Evolutionary conservation across 305 asterid species (phyloP).

Genomic region (Salvia sclarea): DNA sequence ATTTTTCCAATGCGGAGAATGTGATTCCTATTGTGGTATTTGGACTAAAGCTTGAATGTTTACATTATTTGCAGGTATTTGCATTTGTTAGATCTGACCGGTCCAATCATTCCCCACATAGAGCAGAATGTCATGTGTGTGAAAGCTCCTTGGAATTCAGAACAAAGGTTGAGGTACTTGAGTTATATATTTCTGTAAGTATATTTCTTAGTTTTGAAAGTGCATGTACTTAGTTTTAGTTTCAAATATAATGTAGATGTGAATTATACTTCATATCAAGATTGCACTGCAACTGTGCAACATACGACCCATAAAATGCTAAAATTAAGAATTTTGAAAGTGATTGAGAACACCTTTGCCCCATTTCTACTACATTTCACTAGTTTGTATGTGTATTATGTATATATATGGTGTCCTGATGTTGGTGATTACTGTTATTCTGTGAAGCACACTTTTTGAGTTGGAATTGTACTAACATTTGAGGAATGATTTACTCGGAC

Average conservation of each 20-base stretch:
- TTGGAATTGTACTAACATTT: not conserved
- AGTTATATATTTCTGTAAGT: not conserved
- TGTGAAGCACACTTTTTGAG: not conserved
- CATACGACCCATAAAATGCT: not conserved
- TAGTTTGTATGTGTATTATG: not conserved
- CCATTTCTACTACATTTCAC: not conserved
- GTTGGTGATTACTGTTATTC: not conserved
- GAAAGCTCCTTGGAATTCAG: constrained; percentile 91
- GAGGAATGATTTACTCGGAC: not conserved
- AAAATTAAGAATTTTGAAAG: not conserved
- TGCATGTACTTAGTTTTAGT: constrained; percentile 6
- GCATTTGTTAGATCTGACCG: constrained; percentile 78
- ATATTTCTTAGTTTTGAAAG: constrained; percentile 5
- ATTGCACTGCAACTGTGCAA: not conserved
- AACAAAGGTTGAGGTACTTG: constrained; percentile 76
- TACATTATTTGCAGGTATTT: constrained; percentile 65
- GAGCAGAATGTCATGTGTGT: constrained; percentile 90
- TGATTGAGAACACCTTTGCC: not conserved
- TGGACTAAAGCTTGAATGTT: constrained; percentile 26
- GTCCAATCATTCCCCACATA: constrained; percentile 66
- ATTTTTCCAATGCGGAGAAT: not conserved
- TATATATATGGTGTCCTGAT: not conserved
- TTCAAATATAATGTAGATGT: constrained; percentile 3
- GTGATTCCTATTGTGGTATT: constrained; percentile 6
- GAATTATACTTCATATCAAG: not conserved